Base-by-base conservation (phyloP, 2,329 filamentous ascomycete genomes). In the Lasiodiplodia sp. region DNA sequence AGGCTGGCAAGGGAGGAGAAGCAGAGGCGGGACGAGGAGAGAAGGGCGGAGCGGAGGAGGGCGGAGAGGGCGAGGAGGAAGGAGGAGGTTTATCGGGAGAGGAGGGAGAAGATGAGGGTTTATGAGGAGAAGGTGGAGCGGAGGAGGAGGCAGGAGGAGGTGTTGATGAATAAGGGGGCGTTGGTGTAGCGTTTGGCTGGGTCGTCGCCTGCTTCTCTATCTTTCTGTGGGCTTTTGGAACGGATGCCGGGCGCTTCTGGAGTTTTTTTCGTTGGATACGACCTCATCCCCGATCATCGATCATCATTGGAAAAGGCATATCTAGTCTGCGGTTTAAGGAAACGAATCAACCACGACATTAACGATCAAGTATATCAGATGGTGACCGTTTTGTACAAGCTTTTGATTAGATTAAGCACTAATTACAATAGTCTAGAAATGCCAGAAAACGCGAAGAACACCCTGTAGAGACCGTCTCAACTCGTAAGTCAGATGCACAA, bases 151-250 rank as follows among this genome's bases (percentile, higher is more conserved):
- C 81, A 82, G 68, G 83, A 86, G 70, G 78, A 79, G 67, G 69
- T 78, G 21, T 81, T 80, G 70, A 76, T 80, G 75, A 81, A 83
- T 68, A 72, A 69, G 18, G 82, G 82, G 7, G 81, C 83, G 2
- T 73, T 83, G 66, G 72, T 76, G 28, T 79, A 64, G 31, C 4
- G 14, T 34, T 34, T 34, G 31, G 8, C 0, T 6, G 0, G 1
- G 31, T 34, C 28, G 5, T 28, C 28, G 28, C 25, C 5, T 47
- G 40, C 14, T 47, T 11, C 44, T n/a, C n/a, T 55, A 14, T 31
- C 31, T 34, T 3, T 8, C 31, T 34, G 31, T 34, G 31, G 31
- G 31, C 4, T 2, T 34, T 10, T 34, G 6, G 8, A 10, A 34
- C 31, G 8, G 31, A 7, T 34, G 31, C 7, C 10, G 8, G 31